These are phyloP conservation scores for Plasmopara viticola DNA, from an alignment of 352 stramenopile species.

Conservation along the genomic window DNA sequence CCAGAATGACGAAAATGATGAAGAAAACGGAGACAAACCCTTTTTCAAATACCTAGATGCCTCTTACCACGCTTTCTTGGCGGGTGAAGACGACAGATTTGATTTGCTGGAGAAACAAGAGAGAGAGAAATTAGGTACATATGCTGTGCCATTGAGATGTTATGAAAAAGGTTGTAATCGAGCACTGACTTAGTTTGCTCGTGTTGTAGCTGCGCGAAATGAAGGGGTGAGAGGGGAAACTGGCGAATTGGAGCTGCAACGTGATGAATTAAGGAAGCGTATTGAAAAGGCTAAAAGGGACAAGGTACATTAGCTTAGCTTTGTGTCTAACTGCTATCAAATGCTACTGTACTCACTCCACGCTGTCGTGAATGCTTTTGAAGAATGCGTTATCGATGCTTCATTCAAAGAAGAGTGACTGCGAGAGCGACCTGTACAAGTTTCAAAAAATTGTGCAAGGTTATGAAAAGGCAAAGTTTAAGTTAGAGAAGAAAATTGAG, in stretches of 20 bases:
- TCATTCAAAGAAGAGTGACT: constrained; percentile 82
- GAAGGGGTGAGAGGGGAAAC: constrained; percentile 47
- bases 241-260: constrained; percentile 40
- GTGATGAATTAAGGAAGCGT: constrained; percentile 52
- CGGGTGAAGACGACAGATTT: constrained; percentile 89
- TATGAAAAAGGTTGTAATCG: not conserved
- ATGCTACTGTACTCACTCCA: not conserved
- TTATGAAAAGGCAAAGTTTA: constrained; percentile 67
- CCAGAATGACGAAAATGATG: constrained; percentile 43
- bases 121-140: constrained; percentile 36
- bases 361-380: constrained; percentile 14
- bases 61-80: constrained; percentile 92
- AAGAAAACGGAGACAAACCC: constrained; percentile 76
- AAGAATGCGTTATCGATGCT: constrained; percentile 63
- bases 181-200: constrained; percentile 6
- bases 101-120: constrained; percentile 81
- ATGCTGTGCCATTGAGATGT: constrained; percentile 2
- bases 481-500: constrained; percentile 86
- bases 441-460: constrained; percentile 86
- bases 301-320: constrained; percentile 33
- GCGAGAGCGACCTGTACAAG: constrained; percentile 87
- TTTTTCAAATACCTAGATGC: constrained; percentile 94
- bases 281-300: constrained; percentile 64
- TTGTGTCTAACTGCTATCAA: not conserved
- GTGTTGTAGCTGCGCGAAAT: constrained; percentile 40